These are phyloP conservation scores for Pichia sp. DNA, from an alignment of 1,139 yeast species.

Conservation along the genomic window DNA sequence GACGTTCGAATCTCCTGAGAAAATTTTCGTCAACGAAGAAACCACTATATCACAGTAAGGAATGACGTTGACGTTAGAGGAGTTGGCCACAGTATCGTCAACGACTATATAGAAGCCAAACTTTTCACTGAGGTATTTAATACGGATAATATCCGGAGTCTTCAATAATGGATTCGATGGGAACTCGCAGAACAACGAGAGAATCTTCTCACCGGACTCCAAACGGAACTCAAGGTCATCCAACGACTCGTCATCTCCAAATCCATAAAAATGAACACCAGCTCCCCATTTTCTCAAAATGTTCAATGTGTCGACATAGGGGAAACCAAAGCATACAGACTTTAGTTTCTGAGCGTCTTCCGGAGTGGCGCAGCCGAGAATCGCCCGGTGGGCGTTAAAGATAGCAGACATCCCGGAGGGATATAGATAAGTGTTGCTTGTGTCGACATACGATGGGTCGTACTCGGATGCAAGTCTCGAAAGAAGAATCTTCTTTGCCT, in stretches of 20 bases:
- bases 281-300: slow-evolving; percentile 88
- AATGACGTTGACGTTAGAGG: slow-evolving; percentile 74
- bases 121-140: slow-evolving; percentile 61
- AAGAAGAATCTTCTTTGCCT: slow-evolving; percentile 70
- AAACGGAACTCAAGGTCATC: slow-evolving; percentile 59
- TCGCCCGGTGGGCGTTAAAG: slow-evolving; percentile 72
- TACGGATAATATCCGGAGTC: slow-evolving; percentile 68
- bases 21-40: slow-evolving; percentile 87
- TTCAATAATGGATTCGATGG: slow-evolving; percentile 89
- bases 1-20: slow-evolving; percentile 91
- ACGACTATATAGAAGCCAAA: slow-evolving; percentile 74
- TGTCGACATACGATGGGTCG: slow-evolving; percentile 31
- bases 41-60: slow-evolving; percentile 83
- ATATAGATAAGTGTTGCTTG: slow-evolving; percentile 70
- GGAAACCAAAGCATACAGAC: slow-evolving; percentile 90
- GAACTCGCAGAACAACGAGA: slow-evolving; percentile 81
- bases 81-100: slow-evolving; percentile 93
- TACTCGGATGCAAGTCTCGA: slow-evolving; percentile 71
- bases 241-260: slow-evolving; percentile 73
- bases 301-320: slow-evolving; percentile 88
- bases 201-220: slow-evolving; percentile 59
- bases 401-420: slow-evolving; percentile 97
- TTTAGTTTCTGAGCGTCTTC: slow-evolving; percentile 40
- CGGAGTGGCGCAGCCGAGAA: slow-evolving; percentile 34
- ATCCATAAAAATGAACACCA: slow-evolving; percentile 75